phyloP scores from a whole-genome alignment of 169 alveolate species.

The Condylostoma magnum region DNA sequence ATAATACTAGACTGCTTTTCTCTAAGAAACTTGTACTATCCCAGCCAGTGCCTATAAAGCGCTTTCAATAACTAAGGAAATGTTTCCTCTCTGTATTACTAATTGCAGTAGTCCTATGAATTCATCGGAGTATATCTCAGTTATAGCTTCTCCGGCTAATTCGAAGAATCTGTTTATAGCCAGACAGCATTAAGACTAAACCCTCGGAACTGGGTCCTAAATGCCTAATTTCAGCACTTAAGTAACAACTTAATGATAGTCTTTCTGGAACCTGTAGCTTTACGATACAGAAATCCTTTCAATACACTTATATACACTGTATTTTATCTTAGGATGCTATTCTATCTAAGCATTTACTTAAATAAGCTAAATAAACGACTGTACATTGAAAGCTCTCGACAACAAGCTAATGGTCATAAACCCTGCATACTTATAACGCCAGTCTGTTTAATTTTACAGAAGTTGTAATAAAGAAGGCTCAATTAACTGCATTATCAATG shows the following conservation, averaged over 20 bases:
- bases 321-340: conserved; percentile 76
- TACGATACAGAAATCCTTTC: conserved; percentile 71
- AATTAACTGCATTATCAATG: conserved; percentile 52
- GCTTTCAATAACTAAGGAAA: conserved; percentile 63
- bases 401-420: conserved; percentile 71
- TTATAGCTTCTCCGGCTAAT: conserved; percentile 48
- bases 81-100: not conserved
- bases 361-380: conserved; percentile 60
- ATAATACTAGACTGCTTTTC: conserved; percentile 47
- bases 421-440: conserved; percentile 83
- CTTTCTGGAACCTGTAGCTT: conserved; percentile 62
- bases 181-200: conserved; percentile 72
- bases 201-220: conserved; percentile 76
- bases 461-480: conserved; percentile 42
- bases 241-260: conserved; percentile 53
- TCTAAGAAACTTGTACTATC: conserved; percentile 62
- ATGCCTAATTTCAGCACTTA: conserved; percentile 56
- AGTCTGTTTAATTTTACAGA: too few species aligned
- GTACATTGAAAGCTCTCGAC: conserved; percentile 50
- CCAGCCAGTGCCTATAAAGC: conserved; percentile 67
- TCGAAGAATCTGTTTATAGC: conserved; percentile 73
- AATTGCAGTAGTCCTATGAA: conserved; percentile 28
- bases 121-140: conserved; percentile 41
- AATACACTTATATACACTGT: conserved; percentile 76
- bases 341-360: conserved; percentile 17